Evolutionary conservation across 345 rosid genomes (phyloP).

Genomic region (Abelmoschus esculentus): DNA sequence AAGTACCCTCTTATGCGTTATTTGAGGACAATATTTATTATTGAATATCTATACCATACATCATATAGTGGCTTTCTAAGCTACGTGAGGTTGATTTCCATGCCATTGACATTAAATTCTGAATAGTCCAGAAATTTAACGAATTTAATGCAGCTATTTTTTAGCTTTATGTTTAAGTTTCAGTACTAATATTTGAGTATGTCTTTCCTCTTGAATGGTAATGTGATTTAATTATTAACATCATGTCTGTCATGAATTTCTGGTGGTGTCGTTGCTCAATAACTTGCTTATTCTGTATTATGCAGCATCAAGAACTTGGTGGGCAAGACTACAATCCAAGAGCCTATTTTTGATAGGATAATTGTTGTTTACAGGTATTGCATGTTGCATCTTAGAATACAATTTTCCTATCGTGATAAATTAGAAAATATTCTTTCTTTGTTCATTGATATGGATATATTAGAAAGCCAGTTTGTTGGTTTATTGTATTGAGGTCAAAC

Average conservation of each 20-base stretch:
- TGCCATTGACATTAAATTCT: background rate
- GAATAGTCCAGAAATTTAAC: background rate
- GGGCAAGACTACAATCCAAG: constrained; percentile 41
- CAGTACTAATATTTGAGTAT: background rate
- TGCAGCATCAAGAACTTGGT: constrained; percentile 53
- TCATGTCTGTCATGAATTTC: background rate
- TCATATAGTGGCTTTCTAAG: background rate
- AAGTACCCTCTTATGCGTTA: background rate
- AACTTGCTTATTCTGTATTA: constrained; percentile 9
- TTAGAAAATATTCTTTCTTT: background rate
- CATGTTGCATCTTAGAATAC: constrained; percentile 11
- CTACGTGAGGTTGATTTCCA: background rate
- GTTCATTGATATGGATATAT: background rate
- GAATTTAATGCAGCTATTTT: background rate
- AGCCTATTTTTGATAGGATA: constrained; percentile 30
- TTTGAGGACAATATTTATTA: background rate
- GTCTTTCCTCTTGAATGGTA: background rate
- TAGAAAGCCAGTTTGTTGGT: background rate
- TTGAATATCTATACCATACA: background rate
- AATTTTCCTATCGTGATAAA: background rate
- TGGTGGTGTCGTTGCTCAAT: background rate
- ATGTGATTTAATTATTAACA: background rate
- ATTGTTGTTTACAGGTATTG: constrained; percentile 85
- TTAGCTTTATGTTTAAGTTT: background rate
- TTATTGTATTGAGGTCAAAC: background rate